Percentiles rank a stretch among this genome's conserved stretches.
Evolutionary conservation across 2,329 filamentous ascomycete genomes (phyloP).

Genomic region (Neofusicoccum ribis): DNA sequence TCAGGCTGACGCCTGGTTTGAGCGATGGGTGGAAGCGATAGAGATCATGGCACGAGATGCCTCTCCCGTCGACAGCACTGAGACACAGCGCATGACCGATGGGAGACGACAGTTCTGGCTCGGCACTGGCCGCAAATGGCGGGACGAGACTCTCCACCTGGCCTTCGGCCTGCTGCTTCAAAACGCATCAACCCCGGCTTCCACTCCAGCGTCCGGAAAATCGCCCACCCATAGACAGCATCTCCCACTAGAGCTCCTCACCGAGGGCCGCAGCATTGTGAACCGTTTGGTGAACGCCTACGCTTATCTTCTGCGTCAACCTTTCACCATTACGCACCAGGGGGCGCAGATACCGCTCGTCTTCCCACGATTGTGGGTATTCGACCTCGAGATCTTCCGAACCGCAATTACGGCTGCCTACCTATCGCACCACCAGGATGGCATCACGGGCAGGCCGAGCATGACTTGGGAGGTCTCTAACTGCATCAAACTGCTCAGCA

Average conservation of each 20-base stretch:
- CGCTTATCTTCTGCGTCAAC: slow-evolving; percentile 9
- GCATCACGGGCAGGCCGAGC: neutral
- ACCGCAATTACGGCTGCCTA: slow-evolving; percentile 13
- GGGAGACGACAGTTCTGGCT: slow-evolving; percentile 3
- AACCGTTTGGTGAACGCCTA: neutral
- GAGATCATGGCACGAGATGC: neutral
- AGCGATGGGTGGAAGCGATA: neutral
- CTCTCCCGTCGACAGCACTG: neutral
- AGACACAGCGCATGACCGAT: neutral
- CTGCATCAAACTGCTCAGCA: slow-evolving; percentile 15
- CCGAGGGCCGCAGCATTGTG: slow-evolving; percentile 15
- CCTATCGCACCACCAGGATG: neutral
- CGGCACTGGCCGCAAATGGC: slow-evolving; percentile 11
- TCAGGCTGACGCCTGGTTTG: slow-evolving; percentile 3
- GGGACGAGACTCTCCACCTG: slow-evolving; percentile 18
- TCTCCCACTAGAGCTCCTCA: neutral
- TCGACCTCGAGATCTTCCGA: slow-evolving; percentile 15
- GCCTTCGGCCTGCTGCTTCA: slow-evolving; percentile 13
- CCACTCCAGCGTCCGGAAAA: neutral
- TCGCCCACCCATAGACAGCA: neutral
- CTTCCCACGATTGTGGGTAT: slow-evolving; percentile 7
- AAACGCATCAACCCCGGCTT: neutral
- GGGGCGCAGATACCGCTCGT: slow-evolving; percentile 7
- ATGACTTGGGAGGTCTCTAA: slow-evolving; percentile 18
- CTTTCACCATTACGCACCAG: slow-evolving; percentile 6